A percentile compares a stretch with the other conserved stretches of the same genome.
Evolutionary conservation across 2,329 filamentous ascomycete genomes (phyloP).

Genomic region (Paraphoma sp.): DNA sequence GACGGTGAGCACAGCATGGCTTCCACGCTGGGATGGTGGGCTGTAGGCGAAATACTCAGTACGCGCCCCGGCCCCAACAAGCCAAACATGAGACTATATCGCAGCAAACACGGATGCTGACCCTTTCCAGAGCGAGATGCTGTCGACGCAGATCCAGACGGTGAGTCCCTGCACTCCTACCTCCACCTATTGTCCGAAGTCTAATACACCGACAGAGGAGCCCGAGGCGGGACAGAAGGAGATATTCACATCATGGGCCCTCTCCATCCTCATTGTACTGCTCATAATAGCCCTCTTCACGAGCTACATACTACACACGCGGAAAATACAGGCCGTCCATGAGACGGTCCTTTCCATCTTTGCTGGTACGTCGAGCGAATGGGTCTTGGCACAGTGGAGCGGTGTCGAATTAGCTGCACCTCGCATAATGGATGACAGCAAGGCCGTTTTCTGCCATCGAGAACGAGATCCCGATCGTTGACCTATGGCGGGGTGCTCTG

Average conservation of each 20-base stretch:
- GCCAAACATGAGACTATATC: too few relatives aligned
- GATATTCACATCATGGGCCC: slow-evolving; percentile 93
- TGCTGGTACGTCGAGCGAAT: slow-evolving; percentile 66
- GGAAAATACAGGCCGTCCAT: slow-evolving; percentile 95
- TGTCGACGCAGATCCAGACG: slow-evolving; percentile 56
- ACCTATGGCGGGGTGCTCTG: slow-evolving; percentile 19
- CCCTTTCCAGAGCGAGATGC: slow-evolving; percentile 50
- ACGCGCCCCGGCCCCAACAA: slow-evolving; percentile 20
- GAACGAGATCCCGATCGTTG: slow-evolving; percentile 10
- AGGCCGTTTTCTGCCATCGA: slow-evolving; percentile 6
- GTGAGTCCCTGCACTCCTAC: slow-evolving; percentile 34
- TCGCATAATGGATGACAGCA: slow-evolving; percentile 13
- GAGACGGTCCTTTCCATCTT: slow-evolving; percentile 99
- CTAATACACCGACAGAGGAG: slow-evolving; percentile 61
- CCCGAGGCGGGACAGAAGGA: slow-evolving; percentile 89
- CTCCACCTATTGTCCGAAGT: slow-evolving; percentile 15
- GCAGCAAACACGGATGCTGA: slow-evolving; percentile 2
- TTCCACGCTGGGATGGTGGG: slow-evolving; percentile 46
- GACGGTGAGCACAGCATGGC: slow-evolving; percentile 45
- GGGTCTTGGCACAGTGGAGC: slow-evolving; percentile 6
- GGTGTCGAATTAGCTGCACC: slow-evolving; percentile 8
- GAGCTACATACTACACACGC: slow-evolving; percentile 95
- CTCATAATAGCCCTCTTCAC: slow-evolving; percentile 95
- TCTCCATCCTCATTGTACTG: slow-evolving; percentile 95
- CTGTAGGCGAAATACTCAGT: slow-evolving; percentile 49